Evolutionary conservation across 2,329 filamentous ascomycete species (phyloP).

Genomic region (Purpureocillium lavendulum): DNA sequence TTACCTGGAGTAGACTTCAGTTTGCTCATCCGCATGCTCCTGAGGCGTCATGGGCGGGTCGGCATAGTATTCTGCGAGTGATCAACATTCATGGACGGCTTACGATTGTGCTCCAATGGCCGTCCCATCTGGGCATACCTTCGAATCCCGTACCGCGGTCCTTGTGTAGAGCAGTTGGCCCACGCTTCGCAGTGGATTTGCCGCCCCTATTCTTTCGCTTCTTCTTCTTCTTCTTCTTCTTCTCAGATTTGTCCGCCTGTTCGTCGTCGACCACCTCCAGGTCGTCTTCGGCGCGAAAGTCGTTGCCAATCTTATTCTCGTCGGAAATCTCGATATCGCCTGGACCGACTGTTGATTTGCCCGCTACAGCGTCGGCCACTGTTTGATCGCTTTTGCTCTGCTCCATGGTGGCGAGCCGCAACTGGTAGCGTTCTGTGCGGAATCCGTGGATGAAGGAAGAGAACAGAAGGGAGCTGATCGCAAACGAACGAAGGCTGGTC

Average conservation of each 20-base stretch:
- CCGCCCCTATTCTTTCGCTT: conserved; percentile 12
- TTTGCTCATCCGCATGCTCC: conserved; percentile 55
- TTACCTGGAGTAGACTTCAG: conserved; percentile 60
- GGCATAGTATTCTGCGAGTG: conserved; percentile 55
- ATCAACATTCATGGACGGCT: not conserved
- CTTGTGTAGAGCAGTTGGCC: conserved; percentile 32
- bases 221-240: conserved; percentile 5
- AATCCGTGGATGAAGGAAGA: too few relatives aligned
- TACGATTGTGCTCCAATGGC: not conserved
- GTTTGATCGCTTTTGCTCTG: too few relatives aligned
- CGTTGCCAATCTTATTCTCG: too few relatives aligned
- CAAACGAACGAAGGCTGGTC: too few relatives aligned
- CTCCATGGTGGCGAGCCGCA: too few relatives aligned
- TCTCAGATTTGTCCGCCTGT: not conserved
- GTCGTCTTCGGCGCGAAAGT: not conserved
- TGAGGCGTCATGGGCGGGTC: conserved; percentile 70
- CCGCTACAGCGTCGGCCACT: too few relatives aligned
- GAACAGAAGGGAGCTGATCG: too few relatives aligned
- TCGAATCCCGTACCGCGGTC: conserved; percentile 60
- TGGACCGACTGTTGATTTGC: too few relatives aligned
- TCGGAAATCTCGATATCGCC: too few relatives aligned
- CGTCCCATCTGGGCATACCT: conserved; percentile 38
- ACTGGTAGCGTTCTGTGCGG: too few relatives aligned
- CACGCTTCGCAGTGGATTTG: conserved; percentile 17
- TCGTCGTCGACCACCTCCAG: not conserved